Conservation (phyloP, 768 basidiomycete species). For the Tulasnella sp. region DNA sequence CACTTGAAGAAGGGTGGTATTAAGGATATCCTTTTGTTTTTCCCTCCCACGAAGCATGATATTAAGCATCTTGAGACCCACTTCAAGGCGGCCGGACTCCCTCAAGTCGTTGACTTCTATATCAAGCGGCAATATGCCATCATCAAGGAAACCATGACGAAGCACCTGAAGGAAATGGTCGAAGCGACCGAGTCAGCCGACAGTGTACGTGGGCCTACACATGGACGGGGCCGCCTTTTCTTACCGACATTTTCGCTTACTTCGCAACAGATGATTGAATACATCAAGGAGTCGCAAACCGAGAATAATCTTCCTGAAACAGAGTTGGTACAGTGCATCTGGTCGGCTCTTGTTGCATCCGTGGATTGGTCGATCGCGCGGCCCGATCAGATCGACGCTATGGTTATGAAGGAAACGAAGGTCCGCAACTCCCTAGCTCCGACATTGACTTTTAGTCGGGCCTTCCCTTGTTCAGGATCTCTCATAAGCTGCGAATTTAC, state of each 20-base stretch:
- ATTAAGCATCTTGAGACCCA: conserved; percentile 73
- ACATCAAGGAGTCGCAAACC: conserved; percentile 67
- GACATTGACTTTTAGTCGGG: not conserved
- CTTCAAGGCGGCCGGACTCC: conserved; percentile 74
- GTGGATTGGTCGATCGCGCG: conserved; percentile 79
- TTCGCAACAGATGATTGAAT: conserved; percentile 59
- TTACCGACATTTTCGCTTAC: not conserved
- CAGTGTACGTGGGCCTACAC: conserved; percentile 46
- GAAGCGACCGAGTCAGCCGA: conserved; percentile 65
- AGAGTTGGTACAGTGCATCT: conserved; percentile 84
- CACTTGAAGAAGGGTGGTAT: conserved; percentile 80
- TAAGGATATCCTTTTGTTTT: conserved; percentile 81
- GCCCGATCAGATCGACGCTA: conserved; percentile 86
- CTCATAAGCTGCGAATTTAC: conserved; percentile 17
- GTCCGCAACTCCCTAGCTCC: conserved; percentile 46
- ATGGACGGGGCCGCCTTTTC: not conserved
- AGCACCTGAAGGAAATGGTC: conserved; percentile 63
- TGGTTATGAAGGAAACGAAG: conserved; percentile 81
- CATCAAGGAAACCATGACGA: conserved; percentile 71
- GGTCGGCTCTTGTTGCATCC: conserved; percentile 83
- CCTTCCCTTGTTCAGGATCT: conserved; percentile 14
- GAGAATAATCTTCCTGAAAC: conserved; percentile 79
- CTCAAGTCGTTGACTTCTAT: conserved; percentile 92
- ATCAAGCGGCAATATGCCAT: conserved; percentile 81
- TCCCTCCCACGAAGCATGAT: conserved; percentile 78